phyloP scores from a whole-genome alignment of 1,284 basidiomycete species.

The Boletus hoseneyae region DNA sequence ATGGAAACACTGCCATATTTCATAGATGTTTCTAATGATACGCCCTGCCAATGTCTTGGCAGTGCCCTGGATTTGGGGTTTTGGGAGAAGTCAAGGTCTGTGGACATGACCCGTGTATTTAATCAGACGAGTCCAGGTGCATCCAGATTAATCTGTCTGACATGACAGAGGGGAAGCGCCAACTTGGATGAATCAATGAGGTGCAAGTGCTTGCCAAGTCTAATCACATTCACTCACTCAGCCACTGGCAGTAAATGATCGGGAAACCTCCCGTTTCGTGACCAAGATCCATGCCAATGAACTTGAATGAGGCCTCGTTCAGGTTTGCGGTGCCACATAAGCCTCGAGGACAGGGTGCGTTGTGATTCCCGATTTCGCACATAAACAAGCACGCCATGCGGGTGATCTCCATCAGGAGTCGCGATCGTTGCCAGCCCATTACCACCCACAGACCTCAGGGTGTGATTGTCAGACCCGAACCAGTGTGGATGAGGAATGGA shows the following conservation, averaged over 20 bases:
- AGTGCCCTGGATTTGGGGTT: background rate
- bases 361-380: slow-evolving; percentile 1
- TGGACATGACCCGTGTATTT: background rate
- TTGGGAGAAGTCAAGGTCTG: background rate
- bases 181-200: background rate
- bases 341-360: slow-evolving; percentile 23
- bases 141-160: background rate
- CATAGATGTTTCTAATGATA: background rate
- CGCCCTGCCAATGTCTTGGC: slow-evolving; percentile 12
- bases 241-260: slow-evolving; percentile 14
- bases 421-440: background rate
- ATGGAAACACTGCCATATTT: slow-evolving; percentile 9
- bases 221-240: background rate
- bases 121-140: background rate
- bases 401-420: background rate
- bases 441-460: slow-evolving; percentile 2
- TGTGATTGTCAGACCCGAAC: background rate
- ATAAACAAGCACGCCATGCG: background rate
- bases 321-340: background rate
- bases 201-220: background rate
- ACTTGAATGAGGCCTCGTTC: background rate
- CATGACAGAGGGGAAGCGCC: background rate
- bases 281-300: background rate
- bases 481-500: background rate
- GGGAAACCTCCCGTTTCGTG: background rate